These are phyloP conservation scores for Atkinsonella hypoxylon DNA, from an alignment of 2,329 filamentous ascomycete genomes.

Conservation along the genomic window DNA sequence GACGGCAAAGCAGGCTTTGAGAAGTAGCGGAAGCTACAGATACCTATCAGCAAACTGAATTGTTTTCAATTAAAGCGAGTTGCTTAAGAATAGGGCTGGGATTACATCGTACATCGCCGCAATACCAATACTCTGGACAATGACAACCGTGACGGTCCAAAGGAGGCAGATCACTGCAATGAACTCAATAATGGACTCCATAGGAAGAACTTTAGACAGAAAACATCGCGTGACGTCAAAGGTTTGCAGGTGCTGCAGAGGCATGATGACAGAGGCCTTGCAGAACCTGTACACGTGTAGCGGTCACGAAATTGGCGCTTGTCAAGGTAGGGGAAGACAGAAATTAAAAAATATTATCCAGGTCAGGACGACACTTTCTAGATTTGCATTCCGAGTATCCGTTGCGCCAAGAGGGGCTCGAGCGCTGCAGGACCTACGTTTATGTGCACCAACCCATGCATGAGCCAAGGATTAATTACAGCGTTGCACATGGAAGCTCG, in stretches of 20 bases:
- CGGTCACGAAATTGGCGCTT: not conserved
- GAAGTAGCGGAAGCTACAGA: slow-evolving; percentile 37
- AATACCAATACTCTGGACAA: slow-evolving; percentile 45
- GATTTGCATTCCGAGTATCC: not conserved
- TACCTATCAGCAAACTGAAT: not conserved
- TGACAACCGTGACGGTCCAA: slow-evolving; percentile 40
- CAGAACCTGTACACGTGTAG: not conserved
- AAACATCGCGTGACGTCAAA: slow-evolving; percentile 4
- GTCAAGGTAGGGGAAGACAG: too few relatives aligned
- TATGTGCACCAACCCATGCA: too few relatives aligned
- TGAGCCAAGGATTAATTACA: too few relatives aligned
- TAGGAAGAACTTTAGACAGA: slow-evolving; percentile 9
- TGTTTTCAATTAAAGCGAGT: not conserved
- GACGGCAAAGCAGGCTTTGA: slow-evolving; percentile 36
- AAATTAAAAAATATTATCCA: not conserved
- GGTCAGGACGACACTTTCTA: not conserved
- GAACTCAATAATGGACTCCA: slow-evolving; percentile 20
- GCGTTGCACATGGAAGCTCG: too few relatives aligned
- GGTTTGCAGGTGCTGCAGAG: not conserved
- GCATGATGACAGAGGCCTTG: not conserved
- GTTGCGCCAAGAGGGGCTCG: not conserved
- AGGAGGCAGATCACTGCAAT: slow-evolving; percentile 36
- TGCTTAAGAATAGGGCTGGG: not conserved
- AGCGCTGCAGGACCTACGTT: too few relatives aligned
- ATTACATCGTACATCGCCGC: slow-evolving; percentile 36